Percentiles rank a stretch among this genome's conserved stretches.
These are phyloP conservation scores for Fusarium torreyae DNA, from an alignment of 2,329 filamentous ascomycete genomes.

Conservation along the genomic window DNA sequence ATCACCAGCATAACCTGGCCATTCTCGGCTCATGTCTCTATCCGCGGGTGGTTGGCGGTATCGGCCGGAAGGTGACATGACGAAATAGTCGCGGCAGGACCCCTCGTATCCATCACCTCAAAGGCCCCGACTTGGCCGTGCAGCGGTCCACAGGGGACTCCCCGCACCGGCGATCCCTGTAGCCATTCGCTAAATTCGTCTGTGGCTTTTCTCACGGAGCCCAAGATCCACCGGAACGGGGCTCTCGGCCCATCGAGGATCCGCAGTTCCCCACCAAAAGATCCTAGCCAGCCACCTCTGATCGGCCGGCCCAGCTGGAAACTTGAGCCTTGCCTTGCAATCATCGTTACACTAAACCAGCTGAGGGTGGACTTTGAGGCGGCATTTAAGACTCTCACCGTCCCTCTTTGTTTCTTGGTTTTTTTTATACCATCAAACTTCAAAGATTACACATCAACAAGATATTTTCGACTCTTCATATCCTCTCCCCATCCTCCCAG, in stretches of 20 bases:
- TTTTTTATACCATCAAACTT: conserved; percentile 12
- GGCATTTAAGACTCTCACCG: conserved; percentile 32
- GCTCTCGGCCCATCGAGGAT: conserved; percentile 26
- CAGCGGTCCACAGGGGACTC: conserved; percentile 39
- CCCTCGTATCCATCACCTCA: conserved; percentile 34
- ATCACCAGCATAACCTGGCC: conserved; percentile 1
- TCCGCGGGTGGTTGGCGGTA: conserved; percentile 14
- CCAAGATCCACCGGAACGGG: conserved; percentile 18
- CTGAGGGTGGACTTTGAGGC: conserved; percentile 25
- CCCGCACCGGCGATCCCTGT: conserved; percentile 42
- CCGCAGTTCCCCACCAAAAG: conserved; percentile 18
- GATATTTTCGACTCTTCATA: not conserved
- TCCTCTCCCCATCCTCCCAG: not conserved
- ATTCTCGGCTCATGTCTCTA: conserved; percentile 10
- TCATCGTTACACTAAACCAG: conserved; percentile 40
- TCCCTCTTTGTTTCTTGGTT: conserved; percentile 30
- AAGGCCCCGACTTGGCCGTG: conserved; percentile 34
- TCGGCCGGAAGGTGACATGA: conserved; percentile 29
- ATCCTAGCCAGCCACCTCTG: conserved; percentile 33
- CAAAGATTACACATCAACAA: conserved; percentile 9
- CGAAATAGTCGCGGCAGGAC: conserved; percentile 34
- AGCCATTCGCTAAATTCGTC: conserved; percentile 35
- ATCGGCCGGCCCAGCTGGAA: conserved; percentile 23
- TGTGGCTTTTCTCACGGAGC: conserved; percentile 2
- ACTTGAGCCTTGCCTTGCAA: conserved; percentile 6